Conservation (phyloP, 345 rosid species). For the Melastoma malabathricum region DNA sequence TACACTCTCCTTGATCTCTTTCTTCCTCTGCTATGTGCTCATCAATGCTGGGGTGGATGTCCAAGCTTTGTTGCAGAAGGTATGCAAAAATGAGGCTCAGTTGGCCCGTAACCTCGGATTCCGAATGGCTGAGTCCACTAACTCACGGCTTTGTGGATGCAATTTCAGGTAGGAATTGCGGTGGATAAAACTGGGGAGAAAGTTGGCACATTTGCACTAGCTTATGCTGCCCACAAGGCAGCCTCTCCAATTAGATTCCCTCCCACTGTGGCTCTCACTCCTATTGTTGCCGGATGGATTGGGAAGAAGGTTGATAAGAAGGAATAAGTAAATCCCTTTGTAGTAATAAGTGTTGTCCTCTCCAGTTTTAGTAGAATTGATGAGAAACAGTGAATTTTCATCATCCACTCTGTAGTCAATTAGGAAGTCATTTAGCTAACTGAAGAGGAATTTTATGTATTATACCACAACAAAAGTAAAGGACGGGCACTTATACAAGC, state of each 20-base stretch:
- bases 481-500: too few species aligned
- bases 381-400: not conserved
- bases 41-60: slow-evolving; percentile 65
- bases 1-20: slow-evolving; percentile 74
- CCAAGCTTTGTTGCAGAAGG: slow-evolving; percentile 63
- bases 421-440: too few species aligned
- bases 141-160: too few species aligned
- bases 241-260: slow-evolving; percentile 95
- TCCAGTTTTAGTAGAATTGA: not conserved
- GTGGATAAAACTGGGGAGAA: slow-evolving; percentile 58
- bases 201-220: slow-evolving; percentile 79
- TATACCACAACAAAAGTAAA: too few species aligned
- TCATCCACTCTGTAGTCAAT: too few species aligned
- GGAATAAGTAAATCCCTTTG: slow-evolving; percentile 15
- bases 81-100: slow-evolving; percentile 1
- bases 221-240: slow-evolving; percentile 91
- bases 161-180: slow-evolving; percentile 58
- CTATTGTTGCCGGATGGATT: slow-evolving; percentile 80
- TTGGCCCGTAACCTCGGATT: too few species aligned
- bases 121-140: too few species aligned
- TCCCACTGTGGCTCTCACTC: slow-evolving; percentile 80
- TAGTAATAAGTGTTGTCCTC: not conserved
- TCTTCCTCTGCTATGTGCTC: slow-evolving; percentile 58
- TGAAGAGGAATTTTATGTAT: too few species aligned
- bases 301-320: slow-evolving; percentile 50